Evolutionary conservation across 2,329 filamentous ascomycete genomes (phyloP).

Genomic region (Pseudocercospora fuligena): DNA sequence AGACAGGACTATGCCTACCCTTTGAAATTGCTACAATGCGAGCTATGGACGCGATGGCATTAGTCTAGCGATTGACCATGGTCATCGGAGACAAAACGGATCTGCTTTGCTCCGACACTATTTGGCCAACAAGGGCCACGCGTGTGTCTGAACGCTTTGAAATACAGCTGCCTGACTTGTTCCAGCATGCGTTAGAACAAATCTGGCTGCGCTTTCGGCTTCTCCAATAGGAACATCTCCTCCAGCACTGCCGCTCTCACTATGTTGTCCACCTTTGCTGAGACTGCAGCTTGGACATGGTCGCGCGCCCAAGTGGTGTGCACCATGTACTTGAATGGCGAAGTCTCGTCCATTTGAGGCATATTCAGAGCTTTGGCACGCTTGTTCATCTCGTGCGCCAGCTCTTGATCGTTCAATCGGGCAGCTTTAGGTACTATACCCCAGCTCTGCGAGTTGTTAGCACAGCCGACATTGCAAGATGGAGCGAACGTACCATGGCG

Average conservation of each 20-base stretch:
- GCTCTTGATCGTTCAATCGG: neutral
- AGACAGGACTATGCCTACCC: neutral
- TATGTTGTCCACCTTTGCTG: neutral
- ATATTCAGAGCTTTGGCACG: neutral
- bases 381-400: neutral
- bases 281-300: neutral
- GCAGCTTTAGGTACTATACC: neutral
- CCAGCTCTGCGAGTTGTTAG: neutral
- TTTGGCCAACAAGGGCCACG: neutral
- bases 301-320: neutral
- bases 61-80: neutral
- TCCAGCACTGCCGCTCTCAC: conserved; percentile 1
- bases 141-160: neutral
- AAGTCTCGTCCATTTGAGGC: neutral
- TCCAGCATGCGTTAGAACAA: neutral
- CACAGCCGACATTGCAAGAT: neutral
- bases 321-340: neutral
- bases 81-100: neutral
- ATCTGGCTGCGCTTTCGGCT: neutral
- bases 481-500: neutral
- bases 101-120: neutral
- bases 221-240: conserved; percentile 2
- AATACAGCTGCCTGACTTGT: neutral
- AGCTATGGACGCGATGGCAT: neutral
- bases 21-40: neutral